Conservation (phyloP, 768 basidiomycete genomes). For the Russula foetens region DNA sequence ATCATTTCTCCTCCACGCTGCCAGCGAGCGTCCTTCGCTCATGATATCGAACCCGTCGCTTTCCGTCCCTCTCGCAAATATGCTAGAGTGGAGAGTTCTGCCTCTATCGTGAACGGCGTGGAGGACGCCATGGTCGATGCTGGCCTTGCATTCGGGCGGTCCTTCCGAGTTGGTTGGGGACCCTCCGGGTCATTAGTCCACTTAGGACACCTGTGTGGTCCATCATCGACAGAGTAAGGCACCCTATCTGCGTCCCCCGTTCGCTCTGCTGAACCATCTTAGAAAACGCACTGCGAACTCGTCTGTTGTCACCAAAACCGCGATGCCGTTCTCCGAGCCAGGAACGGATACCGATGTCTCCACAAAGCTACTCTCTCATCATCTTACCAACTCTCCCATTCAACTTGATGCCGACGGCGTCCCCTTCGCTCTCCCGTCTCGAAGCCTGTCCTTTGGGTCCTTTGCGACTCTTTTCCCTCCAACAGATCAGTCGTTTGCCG, state of each 20-base stretch:
- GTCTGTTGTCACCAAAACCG: slow-evolving; percentile 47
- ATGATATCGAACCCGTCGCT: slow-evolving; percentile 56
- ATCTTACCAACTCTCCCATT: slow-evolving; percentile 67
- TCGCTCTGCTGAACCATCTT: neutral
- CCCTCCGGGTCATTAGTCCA: slow-evolving; percentile 69
- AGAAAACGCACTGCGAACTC: slow-evolving; percentile 55
- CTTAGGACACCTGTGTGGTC: slow-evolving; percentile 64
- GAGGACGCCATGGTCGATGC: slow-evolving; percentile 72
- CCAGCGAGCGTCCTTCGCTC: slow-evolving; percentile 74
- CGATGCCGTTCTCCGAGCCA: slow-evolving; percentile 33
- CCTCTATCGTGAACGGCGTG: slow-evolving; percentile 53
- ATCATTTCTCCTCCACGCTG: neutral
- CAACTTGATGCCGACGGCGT: slow-evolving; percentile 58
- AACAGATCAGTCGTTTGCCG: slow-evolving; percentile 65
- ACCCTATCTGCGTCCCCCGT: neutral
- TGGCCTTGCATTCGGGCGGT: slow-evolving; percentile 77
- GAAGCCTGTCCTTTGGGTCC: slow-evolving; percentile 65
- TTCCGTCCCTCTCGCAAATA: slow-evolving; percentile 77
- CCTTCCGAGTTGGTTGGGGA: slow-evolving; percentile 89
- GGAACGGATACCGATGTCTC: slow-evolving; percentile 35
- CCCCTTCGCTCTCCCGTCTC: slow-evolving; percentile 59
- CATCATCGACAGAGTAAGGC: slow-evolving; percentile 44
- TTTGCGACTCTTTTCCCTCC: slow-evolving; percentile 65
- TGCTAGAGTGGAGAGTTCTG: slow-evolving; percentile 58
- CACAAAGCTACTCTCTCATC: slow-evolving; percentile 64